Evolutionary conservation across 2,329 filamentous ascomycete species (phyloP).

Genomic region (Colletotrichum sp.): DNA sequence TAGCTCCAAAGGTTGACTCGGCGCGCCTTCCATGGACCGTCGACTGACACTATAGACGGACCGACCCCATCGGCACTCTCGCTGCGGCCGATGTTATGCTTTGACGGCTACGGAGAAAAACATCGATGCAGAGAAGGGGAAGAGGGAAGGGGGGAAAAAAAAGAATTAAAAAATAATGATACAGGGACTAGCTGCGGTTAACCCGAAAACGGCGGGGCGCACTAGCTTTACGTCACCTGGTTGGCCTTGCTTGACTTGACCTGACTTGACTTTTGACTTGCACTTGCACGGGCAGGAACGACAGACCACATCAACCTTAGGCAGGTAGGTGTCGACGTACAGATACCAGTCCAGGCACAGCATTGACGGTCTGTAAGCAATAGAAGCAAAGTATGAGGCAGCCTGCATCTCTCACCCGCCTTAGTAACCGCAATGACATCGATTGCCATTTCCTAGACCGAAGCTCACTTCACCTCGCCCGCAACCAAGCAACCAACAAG

Average conservation of each 20-base stretch:
- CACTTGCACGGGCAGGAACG: not conserved
- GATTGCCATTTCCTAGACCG: not conserved
- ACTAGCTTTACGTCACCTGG: conserved; percentile 16
- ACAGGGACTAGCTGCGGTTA: not conserved
- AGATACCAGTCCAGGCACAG: not conserved
- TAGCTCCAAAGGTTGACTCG: not conserved
- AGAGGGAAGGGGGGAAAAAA: not conserved
- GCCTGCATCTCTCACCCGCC: not conserved
- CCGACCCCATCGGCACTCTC: not conserved
- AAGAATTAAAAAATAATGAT: not conserved
- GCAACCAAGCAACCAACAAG: not conserved
- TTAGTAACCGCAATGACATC: not conserved
- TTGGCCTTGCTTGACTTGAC: not conserved
- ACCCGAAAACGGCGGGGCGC: conserved; percentile 3
- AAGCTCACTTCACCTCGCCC: not conserved
- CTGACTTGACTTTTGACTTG: not conserved
- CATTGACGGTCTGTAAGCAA: not conserved
- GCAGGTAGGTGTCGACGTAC: not conserved
- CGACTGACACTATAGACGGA: not conserved
- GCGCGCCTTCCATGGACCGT: not conserved
- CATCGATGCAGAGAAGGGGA: not conserved
- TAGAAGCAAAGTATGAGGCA: not conserved
- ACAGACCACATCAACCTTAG: not conserved
- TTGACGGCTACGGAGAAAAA: not conserved
- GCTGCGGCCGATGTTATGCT: not conserved